Evolutionary conservation across 2,329 filamentous ascomycete species (phyloP), one percentile per base, ranked within the genome.

Genomic region (Metarhizium brunneum): DNA sequence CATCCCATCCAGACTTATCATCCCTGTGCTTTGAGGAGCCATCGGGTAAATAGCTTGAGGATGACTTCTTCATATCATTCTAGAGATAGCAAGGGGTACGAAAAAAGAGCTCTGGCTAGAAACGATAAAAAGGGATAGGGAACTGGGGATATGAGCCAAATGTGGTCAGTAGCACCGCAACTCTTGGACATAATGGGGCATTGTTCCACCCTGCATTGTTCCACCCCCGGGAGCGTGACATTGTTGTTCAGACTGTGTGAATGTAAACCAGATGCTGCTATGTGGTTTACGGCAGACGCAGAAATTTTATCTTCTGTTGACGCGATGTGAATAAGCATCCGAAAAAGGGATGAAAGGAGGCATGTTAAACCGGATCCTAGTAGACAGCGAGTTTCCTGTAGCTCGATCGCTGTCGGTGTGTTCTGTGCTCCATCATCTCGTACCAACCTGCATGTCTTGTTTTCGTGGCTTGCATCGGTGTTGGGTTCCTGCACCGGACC

Each of bases 401-500:
- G 42, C 18, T 16, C 25, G 45, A 29, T 30, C 45, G 25, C 13
- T 8, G n/a, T 29, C 43, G 25, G 3, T 47, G 43, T 47, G 43
- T 18, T 3, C 30, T 36, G 29, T 32, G 14, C 29, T 25, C 25
- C 25, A 25, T 25, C 25, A 25, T 25, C 25, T 25, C 3, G 25
- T 16, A 50, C 40, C 40, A 20, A 35, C 47, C 40, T 55, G 54
- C 49, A 51, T 51, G 54, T 55, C 54, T 55, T 30, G 30, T 47
- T 47, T 51, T 52, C 18, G 47, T 51, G 53, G 48, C 48, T 50
- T 51, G 53, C 53, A 54, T 55, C 30, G 40, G 50, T 30, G 10
- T 48, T 55, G 53, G 40, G 53, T 55, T 55, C 53, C 47, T 55
- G 53, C 53, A 51, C 40, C 20, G 7, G 38, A 35, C 52, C 6